Evolutionary conservation across 495 filamentous ascomycete genomes (phyloP).

Genomic region (Neurospora sp.): DNA sequence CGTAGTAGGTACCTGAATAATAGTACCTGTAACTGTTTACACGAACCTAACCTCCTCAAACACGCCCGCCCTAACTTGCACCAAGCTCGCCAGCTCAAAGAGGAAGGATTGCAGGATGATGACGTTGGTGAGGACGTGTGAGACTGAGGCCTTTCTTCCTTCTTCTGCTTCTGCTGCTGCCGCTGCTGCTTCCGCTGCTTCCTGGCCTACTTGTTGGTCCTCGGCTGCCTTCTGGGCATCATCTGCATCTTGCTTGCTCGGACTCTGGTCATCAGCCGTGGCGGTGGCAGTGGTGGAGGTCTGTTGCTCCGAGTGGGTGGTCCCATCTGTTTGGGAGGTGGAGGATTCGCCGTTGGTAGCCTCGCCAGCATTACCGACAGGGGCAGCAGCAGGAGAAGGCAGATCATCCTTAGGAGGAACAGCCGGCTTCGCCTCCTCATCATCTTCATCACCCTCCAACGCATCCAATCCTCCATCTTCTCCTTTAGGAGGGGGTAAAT

Average conservation of each 20-base stretch:
- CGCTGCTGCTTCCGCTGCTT: neutral
- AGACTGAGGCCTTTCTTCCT: constrained; percentile 49
- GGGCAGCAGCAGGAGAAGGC: neutral
- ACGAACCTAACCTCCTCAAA: constrained; percentile 74
- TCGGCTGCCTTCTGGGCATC: constrained; percentile 3
- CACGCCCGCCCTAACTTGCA: constrained; percentile 75
- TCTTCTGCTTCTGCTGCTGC: constrained; percentile 24
- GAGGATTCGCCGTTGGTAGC: no score
- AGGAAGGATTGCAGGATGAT: constrained; percentile 76
- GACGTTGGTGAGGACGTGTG: constrained; percentile 77
- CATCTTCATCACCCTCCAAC: neutral
- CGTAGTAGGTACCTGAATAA: neutral
- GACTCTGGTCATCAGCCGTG: no score
- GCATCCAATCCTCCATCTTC: constrained; percentile 32
- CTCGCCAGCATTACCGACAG: neutral
- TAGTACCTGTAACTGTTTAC: neutral
- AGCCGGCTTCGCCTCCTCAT: neutral
- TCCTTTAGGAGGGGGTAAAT: constrained; percentile 14
- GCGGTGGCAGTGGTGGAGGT: no score
- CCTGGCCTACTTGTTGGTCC: neutral
- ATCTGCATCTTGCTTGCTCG: no score
- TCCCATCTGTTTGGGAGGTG: no score
- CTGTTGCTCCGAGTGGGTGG: no score
- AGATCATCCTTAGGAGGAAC: neutral
- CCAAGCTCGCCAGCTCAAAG: constrained; percentile 75